Evolutionary conservation across 345 rosid species (phyloP), one percentile per base, ranked within the genome.

Genomic region (Eucalyptus pauciflora): DNA sequence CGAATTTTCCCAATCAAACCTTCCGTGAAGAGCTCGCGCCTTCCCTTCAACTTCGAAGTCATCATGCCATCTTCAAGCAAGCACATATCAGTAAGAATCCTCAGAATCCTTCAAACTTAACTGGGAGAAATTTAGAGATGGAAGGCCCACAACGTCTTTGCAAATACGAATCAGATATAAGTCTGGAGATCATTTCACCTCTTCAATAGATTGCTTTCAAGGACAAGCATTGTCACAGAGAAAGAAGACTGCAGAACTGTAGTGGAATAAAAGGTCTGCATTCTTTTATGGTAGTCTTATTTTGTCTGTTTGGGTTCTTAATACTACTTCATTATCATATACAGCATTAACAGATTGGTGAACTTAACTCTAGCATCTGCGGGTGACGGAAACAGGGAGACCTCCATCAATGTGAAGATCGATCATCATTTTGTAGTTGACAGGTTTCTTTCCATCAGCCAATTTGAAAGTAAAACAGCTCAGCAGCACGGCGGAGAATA

Each of bases 321-420:
- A 25, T 33, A 2, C 17, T 6, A 50, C 52, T 15, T 50, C 2
- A 50, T 50, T 50, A 5, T 2, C 41, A n/a, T 2, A 7, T 15
- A 4, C 41, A 31, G 43, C 10, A 2, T 86, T 52, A 20, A n/a
- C 45, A 45, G 76, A 45, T 45, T 5, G 41, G 37, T 10, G 83
- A 43, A 13, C 87, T 87, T 52, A 88, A 67, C 52, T 62, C 67
- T 25, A 10, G 29, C 11, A 8, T 91, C 94, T 93, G 88, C 49
- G 90, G 85, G 64, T 37, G 87, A 92, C 93, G 2, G 37, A 86
- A 51, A 95, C 92, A 87, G 91, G 95, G 52, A 95, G 97, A 27
- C 97, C 97, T 67, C 95, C 95, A 43, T 93, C 95, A 10, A 95
- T 85, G 67, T 94, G 94, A 89, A 94, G 96, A 86, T 88, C 93